phyloP scores from a whole-genome alignment of 2,329 filamentous ascomycete species.

The Hawksworthiomyces lignivorus region DNA sequence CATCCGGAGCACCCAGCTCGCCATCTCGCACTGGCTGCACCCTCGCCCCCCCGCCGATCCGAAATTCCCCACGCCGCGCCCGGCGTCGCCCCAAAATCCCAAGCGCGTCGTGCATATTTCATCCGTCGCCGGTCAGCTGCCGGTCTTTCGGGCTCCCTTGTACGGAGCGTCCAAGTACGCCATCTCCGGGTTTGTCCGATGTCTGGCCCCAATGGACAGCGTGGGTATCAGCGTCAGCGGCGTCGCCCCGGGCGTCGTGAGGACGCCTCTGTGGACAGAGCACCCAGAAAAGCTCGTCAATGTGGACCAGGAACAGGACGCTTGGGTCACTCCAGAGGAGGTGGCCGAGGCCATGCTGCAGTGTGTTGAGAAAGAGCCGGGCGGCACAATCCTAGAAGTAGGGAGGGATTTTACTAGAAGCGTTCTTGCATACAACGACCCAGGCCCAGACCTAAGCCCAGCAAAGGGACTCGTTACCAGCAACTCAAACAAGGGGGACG shows the following conservation, averaged over 20 bases:
- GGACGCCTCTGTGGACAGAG: constrained; percentile 38
- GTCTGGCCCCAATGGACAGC: constrained; percentile 28
- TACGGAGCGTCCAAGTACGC: constrained; percentile 33
- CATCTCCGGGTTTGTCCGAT: constrained; percentile 32
- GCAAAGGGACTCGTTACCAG: neutral
- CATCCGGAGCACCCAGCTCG: constrained; percentile 32
- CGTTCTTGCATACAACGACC: neutral
- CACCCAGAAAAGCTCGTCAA: constrained; percentile 32
- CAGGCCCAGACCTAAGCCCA: neutral
- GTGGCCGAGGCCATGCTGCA: constrained; percentile 37
- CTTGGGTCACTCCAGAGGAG: constrained; percentile 33
- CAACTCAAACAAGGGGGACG: neutral
- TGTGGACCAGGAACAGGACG: constrained; percentile 23
- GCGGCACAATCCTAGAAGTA: constrained; percentile 36
- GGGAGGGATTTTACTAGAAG: neutral
- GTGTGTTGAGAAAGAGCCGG: constrained; percentile 27
- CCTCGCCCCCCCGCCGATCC: neutral
- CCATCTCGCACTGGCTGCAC: constrained; percentile 28
- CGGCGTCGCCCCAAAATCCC: constrained; percentile 18
- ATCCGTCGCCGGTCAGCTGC: constrained; percentile 27
- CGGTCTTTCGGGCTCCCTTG: constrained; percentile 26
- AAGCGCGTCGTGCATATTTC: constrained; percentile 26
- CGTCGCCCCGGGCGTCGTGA: constrained; percentile 36
- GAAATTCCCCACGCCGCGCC: neutral
- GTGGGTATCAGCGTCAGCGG: constrained; percentile 32